Base-by-base conservation (phyloP, 345 rosid genomes). In the Abelmoschus esculentus region DNA sequence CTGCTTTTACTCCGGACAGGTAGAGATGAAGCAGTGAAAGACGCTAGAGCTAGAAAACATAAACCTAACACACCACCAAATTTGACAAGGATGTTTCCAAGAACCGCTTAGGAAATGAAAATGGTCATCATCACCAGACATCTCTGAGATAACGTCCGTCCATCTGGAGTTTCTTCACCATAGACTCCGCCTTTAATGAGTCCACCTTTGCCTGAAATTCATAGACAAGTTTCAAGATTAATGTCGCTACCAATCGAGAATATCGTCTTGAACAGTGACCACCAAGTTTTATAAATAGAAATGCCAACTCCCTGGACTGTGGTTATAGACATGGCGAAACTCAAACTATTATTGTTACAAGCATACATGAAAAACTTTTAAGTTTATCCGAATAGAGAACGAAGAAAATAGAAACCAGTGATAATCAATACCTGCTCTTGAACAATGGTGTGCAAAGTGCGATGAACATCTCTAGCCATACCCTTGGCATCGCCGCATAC, bases 81-180 rank as follows among this genome's bases (percentile, higher is more conserved):
- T 57, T 42, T 8, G 68, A 42, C 42, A 40, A 64, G 17, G 47
- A 57, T 36, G 53, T 44, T 29, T 29, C 54, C 22, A 67, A 42
- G 66, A 57, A 56, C 57, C 63, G 2, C 18, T 0, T 14, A 46
- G 57, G 42, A 60, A 31, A 38, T 28, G 47, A 59, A 38, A 66
- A 42, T 5, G 61, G 31, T 5, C 67, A 72, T n/a, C 60, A 55
- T 87, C 84, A 90, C 96, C 96, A 87, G 55, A 90, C 87, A 53
- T 90, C 96, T 75, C 96, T 86, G 2, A 90, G 88, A 76, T 90
- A 90, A 34, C 89, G 78, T 61, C 96, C 92, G 26, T 73, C 85
- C 69, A 72, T 86, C 75, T 90, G 96, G 70, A 90, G 89, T 76
- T 80, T 83, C 81, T 90, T 90, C 66, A 90, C 90, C 38, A 76